Conservation (phyloP, 1,284 basidiomycete species). For the Bjerkandera adusta region DNA sequence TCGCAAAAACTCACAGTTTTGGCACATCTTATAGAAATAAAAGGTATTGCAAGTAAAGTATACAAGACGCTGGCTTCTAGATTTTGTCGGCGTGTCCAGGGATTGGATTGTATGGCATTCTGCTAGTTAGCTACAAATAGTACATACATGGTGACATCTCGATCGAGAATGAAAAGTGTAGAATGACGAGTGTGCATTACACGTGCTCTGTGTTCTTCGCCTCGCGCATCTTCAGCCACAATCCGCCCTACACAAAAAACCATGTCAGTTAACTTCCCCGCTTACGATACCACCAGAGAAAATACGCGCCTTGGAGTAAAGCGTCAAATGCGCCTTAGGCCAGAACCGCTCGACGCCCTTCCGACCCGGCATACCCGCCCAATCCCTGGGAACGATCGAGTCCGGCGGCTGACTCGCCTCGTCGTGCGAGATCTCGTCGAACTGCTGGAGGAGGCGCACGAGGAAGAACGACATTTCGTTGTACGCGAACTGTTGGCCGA, state of each 20-base stretch:
- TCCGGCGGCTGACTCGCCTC: slow-evolving; percentile 29
- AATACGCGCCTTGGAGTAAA: slow-evolving; percentile 36
- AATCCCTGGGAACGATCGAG: slow-evolving; percentile 30
- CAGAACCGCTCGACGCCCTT: slow-evolving; percentile 36
- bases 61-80: no score
- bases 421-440: slow-evolving; percentile 29
- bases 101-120: no score
- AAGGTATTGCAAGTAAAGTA: no score
- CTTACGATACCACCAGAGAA: background rate
- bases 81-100: no score
- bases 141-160: no score
- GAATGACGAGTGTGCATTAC: no score
- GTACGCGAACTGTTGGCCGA: slow-evolving; percentile 55
- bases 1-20: no score
- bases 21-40: no score
- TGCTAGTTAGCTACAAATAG: no score
- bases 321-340: slow-evolving; percentile 37
- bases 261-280: background rate
- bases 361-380: slow-evolving; percentile 31
- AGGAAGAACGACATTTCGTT: slow-evolving; percentile 43
- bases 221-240: slow-evolving; percentile 28
- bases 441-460: slow-evolving; percentile 39
- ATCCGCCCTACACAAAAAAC: slow-evolving; percentile 20
- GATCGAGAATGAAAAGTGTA: no score
- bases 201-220: slow-evolving; percentile 8